Evolutionary conservation across 805 yeast species (phyloP), one percentile per base, ranked within the genome.

Genomic region (Naumovozyma castellii): DNA sequence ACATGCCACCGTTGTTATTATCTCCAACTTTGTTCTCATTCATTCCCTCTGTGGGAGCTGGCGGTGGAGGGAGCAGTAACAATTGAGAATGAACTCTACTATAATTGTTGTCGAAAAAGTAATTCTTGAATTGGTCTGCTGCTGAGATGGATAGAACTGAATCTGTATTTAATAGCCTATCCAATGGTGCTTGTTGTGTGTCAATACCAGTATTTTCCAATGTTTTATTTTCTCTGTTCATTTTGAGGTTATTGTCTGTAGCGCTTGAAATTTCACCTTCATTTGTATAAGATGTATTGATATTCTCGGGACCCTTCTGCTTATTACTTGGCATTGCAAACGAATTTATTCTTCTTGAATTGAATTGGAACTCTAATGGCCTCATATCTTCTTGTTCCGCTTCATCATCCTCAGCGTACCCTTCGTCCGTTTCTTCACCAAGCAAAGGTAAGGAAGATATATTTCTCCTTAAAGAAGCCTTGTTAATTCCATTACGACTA

Each of bases 401-500:
- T 16, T 57, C 63, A 35, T 54, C 59, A 38, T 56, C 61, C 39
- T 55, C 61, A 0, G 51, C 54, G 37, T 55, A 55, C 16, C 59
- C 61, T 20, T 54, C 61, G 32, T 54, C 59, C 2, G 53, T 44
- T 17, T 54, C 54, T 5, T 51, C 59, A 29, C 5, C 32, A 12
- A 12, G 14, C 13, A 29, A 13, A 9, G 27, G 27, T 10, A 22
- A 22, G 6, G 6, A 6, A 6, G 6, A 10, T 22, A 22, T 6
- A 10, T 22, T 22, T 22, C 27, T 22, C 10, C 10, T 22, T 22
- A 10, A 22, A 22, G 27, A 22, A n/a, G n/a, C n/a, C n/a, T n/a
- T n/a, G n/a, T n/a, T n/a, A n/a, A n/a, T n/a, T n/a, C n/a, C n/a
- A n/a, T n/a, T n/a, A n/a, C n/a, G n/a, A n/a, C n/a, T n/a, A n/a